Conservation (phyloP, 2,329 filamentous ascomycete genomes). For the Fonsecaea erecta region DNA sequence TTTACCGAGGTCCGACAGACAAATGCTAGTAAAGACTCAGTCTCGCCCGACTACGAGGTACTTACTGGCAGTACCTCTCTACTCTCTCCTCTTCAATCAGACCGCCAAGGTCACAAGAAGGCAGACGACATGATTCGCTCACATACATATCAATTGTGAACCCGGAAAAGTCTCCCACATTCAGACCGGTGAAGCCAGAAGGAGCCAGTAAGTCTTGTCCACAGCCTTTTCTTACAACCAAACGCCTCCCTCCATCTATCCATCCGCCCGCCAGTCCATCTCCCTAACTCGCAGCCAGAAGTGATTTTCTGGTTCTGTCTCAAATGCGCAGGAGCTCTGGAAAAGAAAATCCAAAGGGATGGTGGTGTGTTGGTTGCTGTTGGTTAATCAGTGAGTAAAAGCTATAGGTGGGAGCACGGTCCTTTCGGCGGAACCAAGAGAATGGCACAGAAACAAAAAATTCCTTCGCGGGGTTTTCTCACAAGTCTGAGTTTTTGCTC, state of each 20-base stretch:
- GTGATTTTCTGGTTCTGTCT: background rate
- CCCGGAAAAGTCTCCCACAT: background rate
- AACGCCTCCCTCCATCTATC: too few relatives aligned
- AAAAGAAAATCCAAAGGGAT: too few relatives aligned
- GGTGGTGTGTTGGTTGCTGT: too few relatives aligned
- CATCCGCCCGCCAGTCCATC: too few relatives aligned
- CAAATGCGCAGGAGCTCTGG: background rate
- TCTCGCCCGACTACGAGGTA: too few relatives aligned
- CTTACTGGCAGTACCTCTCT: too few relatives aligned
- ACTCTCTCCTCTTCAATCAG: background rate
- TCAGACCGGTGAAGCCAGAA: background rate
- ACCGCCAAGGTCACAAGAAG: background rate
- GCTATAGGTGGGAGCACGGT: background rate
- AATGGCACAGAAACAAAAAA: background rate
- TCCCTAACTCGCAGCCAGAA: slow-evolving; percentile 1
- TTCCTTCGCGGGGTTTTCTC: slow-evolving; percentile 2
- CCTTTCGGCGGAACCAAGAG: background rate
- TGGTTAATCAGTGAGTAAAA: too few relatives aligned
- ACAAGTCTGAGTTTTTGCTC: background rate
- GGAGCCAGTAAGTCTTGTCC: background rate
- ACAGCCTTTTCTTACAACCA: background rate
- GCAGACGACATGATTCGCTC: too few relatives aligned
- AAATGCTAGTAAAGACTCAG: background rate
- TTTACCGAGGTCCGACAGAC: background rate
- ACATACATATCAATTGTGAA: background rate